Conservation (phyloP, 352 stramenopile species). For the Phytopythium chamaehyphon region DNA sequence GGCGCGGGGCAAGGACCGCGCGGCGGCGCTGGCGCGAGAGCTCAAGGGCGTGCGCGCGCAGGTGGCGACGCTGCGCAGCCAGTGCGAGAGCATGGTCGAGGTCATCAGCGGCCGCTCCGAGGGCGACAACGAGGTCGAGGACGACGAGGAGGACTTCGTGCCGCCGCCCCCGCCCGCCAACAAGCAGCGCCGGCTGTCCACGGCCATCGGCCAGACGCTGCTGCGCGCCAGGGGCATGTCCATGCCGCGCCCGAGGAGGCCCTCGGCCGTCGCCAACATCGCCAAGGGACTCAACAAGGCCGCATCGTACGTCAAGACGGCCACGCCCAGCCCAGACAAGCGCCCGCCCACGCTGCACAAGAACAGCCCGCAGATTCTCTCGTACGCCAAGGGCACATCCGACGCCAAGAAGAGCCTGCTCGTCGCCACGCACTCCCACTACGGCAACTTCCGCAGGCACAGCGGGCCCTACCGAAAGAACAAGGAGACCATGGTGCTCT, state of each 20-base stretch:
- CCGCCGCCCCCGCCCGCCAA: conserved; percentile 1
- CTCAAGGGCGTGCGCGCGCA: conserved; percentile 34
- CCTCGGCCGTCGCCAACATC: conserved; percentile 26
- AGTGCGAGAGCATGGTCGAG: conserved; percentile 39
- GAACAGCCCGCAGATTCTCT: conserved; percentile 30
- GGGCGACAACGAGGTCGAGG: conserved; percentile 20
- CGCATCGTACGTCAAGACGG: conserved; percentile 26
- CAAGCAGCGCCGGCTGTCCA: conserved; percentile 17
- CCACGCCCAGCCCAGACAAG: conserved; percentile 10
- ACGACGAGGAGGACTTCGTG: conserved; percentile 15
- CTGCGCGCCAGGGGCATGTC: conserved; percentile 27
- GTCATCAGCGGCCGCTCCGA: conserved; percentile 19
- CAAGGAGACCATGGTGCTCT: conserved; percentile 40
- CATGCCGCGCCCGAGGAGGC: conserved; percentile 19
- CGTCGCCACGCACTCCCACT: conserved; percentile 35
- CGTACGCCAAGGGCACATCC: conserved; percentile 28
- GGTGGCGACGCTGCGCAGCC: conserved; percentile 28
- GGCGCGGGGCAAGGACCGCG: conserved; percentile 29
- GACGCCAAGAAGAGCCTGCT: conserved; percentile 34
- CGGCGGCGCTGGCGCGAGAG: conserved; percentile 44
- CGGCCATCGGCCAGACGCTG: conserved; percentile 25
- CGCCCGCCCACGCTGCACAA: conserved; percentile 24
- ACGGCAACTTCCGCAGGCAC: conserved; percentile 48
- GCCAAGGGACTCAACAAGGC: conserved; percentile 27
- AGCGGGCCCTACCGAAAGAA: conserved; percentile 47